Evolutionary conservation across 1,284 basidiomycete species (phyloP), one percentile per base, ranked within the genome.

Genomic region (Apiotrichum porosum): DNA sequence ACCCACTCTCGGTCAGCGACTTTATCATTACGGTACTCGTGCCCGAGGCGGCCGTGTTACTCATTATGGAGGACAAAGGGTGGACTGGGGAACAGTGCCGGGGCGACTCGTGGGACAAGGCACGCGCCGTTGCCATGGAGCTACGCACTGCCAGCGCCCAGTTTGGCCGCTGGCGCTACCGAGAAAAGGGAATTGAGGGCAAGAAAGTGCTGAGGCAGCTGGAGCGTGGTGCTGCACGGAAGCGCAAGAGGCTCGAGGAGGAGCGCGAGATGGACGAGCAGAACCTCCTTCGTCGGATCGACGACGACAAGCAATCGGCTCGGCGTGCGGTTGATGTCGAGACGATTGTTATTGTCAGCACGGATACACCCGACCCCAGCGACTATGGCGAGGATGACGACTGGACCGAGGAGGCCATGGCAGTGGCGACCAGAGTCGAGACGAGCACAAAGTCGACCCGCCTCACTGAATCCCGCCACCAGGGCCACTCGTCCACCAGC

Each of bases 11-110:
- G 1, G 28, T 50, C 9, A 21, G 56, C 21, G 67, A 72, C 28
- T 68, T 66, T 43, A 57, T 71, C 44, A 31, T 51, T 10, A 51
- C 62, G 42, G 60, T 73, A 10, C 57, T 73, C 15, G 60, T 71
- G 0, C 68, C 69, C 35, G 71, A 73, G 52, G 60, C 63, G 0
- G 57, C 61, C 3, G 57, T 62, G 23, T 42, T 61, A 14, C 57
- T 73, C 33, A 68, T 71, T 52, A 64, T 64, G 64, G 36, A 52
- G 6, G 68, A 72, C 56, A 36, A 56, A 9, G 58, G 50, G 10
- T 50, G 51, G 47, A 36, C 17, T 18, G 26, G 26, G 8, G 37
- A 22, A 21, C 26, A 9, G 44, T 45, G 17, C 34, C 42, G 21
- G 44, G 46, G 46, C 12, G 44, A 42, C 17, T 49, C 38, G 31